These are phyloP conservation scores for Cotoneaster glaucophyllus DNA, from an alignment of 306 rosid species.

Conservation along the genomic window DNA sequence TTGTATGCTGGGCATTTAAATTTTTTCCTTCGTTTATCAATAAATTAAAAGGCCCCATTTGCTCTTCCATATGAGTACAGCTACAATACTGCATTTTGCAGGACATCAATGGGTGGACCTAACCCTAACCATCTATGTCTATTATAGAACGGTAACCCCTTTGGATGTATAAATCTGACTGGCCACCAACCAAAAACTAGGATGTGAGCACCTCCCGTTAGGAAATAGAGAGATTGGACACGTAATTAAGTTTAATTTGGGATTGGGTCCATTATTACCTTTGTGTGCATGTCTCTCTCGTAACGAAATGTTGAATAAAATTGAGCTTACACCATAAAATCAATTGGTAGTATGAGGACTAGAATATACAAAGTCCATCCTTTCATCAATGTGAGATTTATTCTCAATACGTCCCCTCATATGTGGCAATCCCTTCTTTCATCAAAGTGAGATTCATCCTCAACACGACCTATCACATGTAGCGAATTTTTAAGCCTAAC, in stretches of 20 bases:
- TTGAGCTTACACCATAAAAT: no score
- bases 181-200: background rate
- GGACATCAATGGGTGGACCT: constrained; percentile 4
- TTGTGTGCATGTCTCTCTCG: background rate
- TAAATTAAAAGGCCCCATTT: constrained; percentile 6
- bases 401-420: no score
- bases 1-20: background rate
- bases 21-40: background rate
- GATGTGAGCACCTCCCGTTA: background rate
- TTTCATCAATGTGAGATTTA: no score
- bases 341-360: no score
- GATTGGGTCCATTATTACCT: background rate
- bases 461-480: no score
- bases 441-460: no score
- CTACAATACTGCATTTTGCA: background rate
- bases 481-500: no score
- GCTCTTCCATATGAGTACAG: constrained; percentile 3
- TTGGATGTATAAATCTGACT: background rate
- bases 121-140: background rate
- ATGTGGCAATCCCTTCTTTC: no score
- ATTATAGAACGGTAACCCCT: background rate
- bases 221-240: background rate
- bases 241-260: background rate
- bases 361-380: no score
- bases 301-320: background rate